Conservation (phyloP, 768 basidiomycete species). For the Tubosaeta sp. region DNA sequence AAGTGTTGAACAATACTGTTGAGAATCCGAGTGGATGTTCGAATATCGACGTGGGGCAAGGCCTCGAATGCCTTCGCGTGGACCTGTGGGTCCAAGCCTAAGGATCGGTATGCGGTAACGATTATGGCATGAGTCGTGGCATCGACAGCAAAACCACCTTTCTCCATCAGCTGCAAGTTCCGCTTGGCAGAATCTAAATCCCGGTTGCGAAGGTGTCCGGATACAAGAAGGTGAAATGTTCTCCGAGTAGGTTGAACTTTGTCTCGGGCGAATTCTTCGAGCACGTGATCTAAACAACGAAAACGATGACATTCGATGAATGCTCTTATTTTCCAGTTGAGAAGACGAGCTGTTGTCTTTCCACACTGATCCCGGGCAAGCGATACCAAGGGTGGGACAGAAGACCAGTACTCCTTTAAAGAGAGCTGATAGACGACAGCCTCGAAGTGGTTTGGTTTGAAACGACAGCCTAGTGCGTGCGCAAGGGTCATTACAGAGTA, state of each 20-base stretch:
- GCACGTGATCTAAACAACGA: slow-evolving; percentile 38
- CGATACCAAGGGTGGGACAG: slow-evolving; percentile 44
- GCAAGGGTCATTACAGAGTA: slow-evolving; percentile 46
- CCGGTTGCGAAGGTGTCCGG: slow-evolving; percentile 65
- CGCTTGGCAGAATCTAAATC: slow-evolving; percentile 54
- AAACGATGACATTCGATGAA: slow-evolving; percentile 52
- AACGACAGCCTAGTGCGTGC: slow-evolving; percentile 42
- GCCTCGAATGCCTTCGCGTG: slow-evolving; percentile 47
- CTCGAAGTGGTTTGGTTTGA: slow-evolving; percentile 59
- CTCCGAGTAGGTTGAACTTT: slow-evolving; percentile 48
- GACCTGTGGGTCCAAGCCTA: slow-evolving; percentile 56
- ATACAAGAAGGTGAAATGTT: slow-evolving; percentile 67
- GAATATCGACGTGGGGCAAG: slow-evolving; percentile 38
- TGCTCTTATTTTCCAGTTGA: slow-evolving; percentile 70
- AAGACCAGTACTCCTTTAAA: slow-evolving; percentile 43
- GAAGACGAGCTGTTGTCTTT: slow-evolving; percentile 48
- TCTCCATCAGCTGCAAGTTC: slow-evolving; percentile 53
- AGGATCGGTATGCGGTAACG: slow-evolving; percentile 50
- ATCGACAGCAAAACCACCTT: slow-evolving; percentile 50
- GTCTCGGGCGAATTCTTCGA: slow-evolving; percentile 48
- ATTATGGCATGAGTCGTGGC: slow-evolving; percentile 58
- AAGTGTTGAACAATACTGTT: slow-evolving; percentile 66
- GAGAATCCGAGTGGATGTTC: slow-evolving; percentile 49
- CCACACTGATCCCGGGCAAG: slow-evolving; percentile 49
- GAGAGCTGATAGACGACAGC: slow-evolving; percentile 48